Conservation (phyloP, 2,329 filamentous ascomycete genomes). For the Pseudogymnoascus pannorum region DNA sequence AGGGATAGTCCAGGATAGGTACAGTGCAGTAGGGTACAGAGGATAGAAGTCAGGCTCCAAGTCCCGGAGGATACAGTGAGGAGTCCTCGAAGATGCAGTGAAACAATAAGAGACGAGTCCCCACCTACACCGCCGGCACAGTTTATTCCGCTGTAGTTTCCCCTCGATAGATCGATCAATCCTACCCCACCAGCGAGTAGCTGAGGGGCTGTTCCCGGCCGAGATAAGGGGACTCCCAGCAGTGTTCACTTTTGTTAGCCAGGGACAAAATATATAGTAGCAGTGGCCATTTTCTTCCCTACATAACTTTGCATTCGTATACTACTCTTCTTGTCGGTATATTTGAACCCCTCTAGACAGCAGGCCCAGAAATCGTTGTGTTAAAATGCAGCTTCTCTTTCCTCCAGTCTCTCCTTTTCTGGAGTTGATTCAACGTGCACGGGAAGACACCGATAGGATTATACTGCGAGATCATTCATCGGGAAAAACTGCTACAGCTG, state of each 20-base stretch:
- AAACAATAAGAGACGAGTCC: too few species aligned
- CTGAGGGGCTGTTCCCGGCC: background rate
- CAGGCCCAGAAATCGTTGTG: background rate
- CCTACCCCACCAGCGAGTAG: background rate
- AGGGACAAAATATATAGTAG: background rate
- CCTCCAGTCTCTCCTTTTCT: conserved; percentile 16
- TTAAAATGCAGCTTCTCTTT: conserved; percentile 16
- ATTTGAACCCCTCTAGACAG: background rate
- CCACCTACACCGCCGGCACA: background rate
- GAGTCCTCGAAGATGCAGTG: background rate
- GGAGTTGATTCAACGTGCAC: conserved; percentile 15
- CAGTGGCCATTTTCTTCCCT: background rate
- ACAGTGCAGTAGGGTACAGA: background rate
- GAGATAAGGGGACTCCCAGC: background rate
- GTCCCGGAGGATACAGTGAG: too few species aligned
- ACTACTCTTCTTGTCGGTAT: background rate
- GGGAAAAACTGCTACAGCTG: conserved; percentile 15
- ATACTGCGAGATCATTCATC: conserved; percentile 19
- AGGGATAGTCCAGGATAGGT: background rate
- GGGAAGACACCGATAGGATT: conserved; percentile 14
- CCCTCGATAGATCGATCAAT: background rate
- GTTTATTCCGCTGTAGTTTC: background rate
- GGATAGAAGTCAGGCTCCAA: background rate
- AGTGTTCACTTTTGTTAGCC: background rate
- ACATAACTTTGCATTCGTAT: background rate